Base-by-base conservation (phyloP, 495 filamentous ascomycete genomes). In the Sphaerosporella brunnea region DNA sequence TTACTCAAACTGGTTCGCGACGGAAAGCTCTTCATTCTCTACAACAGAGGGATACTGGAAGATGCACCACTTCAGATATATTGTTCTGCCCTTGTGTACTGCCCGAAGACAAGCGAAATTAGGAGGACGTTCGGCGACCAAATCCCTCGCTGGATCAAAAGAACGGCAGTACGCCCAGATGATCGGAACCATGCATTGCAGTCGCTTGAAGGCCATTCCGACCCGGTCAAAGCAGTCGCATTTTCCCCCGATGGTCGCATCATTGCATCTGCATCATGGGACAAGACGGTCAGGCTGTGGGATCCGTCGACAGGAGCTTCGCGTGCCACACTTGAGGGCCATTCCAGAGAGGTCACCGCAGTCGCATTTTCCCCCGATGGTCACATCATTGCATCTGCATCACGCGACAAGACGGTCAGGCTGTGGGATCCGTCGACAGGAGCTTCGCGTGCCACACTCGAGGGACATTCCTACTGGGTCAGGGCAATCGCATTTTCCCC, bases 11-110 rank as follows among this genome's bases (percentile, higher is more conserved):
- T 42, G 18, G 23, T 16, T 9, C 10, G 24, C 16, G 39, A 42
- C 18, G 18, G 15, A 23, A 24, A 5, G 7, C 53, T 59, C 19
- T 63, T 67, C 39, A 47, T 62, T n/a, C 49, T 49, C 15, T 49
- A 58, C 64, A 36, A 5, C 28, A 13, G 28, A 32, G 5, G 7
- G 13, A 32, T 32, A 5, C 5, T 32, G 7, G 28, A 32, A 13
- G 13, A 5, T 32, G 28, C 28, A 32, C 28, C 28, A 5, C 28
- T 32, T 13, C 28, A 32, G 13, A 45, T 62, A 23, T 64, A 65
- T 51, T 25, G 24, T 42, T 57, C 54, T 30, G 53, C 57, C 7
- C 57, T 65, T 18, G 13, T 64, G 1, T 66, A 66, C 39, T 50
- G 48, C 30, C 64, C 60, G 16, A 41, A 16, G 11, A 23, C 5